phyloP scores from a whole-genome alignment of 148 eudicot species.

The Silene uniflora region DNA sequence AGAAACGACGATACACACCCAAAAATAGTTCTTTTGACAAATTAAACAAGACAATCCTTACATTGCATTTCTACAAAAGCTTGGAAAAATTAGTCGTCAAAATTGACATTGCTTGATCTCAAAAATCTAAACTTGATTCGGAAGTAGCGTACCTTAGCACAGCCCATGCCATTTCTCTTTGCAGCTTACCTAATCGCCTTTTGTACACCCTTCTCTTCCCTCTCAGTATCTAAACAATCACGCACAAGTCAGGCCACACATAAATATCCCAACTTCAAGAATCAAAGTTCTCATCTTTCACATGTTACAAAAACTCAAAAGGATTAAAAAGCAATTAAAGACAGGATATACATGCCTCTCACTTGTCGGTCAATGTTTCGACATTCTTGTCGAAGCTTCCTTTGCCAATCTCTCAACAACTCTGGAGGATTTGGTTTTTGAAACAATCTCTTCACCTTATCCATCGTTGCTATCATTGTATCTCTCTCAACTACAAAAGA shows the following conservation, averaged over 20 bases:
- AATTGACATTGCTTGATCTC: neutral
- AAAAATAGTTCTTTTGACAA: too few relatives aligned
- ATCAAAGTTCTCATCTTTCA: neutral
- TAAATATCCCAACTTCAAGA: neutral
- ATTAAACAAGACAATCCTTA: too few relatives aligned
- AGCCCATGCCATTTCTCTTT: slow-evolving; percentile 90
- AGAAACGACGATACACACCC: neutral
- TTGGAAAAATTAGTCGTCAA: neutral
- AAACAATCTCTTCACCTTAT: slow-evolving; percentile 56
- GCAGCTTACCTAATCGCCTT: slow-evolving; percentile 97
- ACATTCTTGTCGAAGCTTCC: slow-evolving; percentile 81
- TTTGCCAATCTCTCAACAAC: slow-evolving; percentile 82
- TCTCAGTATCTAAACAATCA: slow-evolving; percentile 69
- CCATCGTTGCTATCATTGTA: slow-evolving; percentile 21
- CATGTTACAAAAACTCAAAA: neutral
- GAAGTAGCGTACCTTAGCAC: slow-evolving; percentile 63
- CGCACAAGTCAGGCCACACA: slow-evolving; percentile 9
- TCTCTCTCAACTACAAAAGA: neutral
- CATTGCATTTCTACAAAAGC: too few relatives aligned
- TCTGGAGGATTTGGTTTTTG: slow-evolving; percentile 78
- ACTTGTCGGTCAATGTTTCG: slow-evolving; percentile 94
- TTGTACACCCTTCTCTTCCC: slow-evolving; percentile 90
- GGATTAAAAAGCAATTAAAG: neutral
- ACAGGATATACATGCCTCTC: slow-evolving; percentile 40
- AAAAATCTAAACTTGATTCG: neutral